phyloP scores from a whole-genome alignment of 495 filamentous ascomycete genomes.

The Amphirosellinia nigrospora region DNA sequence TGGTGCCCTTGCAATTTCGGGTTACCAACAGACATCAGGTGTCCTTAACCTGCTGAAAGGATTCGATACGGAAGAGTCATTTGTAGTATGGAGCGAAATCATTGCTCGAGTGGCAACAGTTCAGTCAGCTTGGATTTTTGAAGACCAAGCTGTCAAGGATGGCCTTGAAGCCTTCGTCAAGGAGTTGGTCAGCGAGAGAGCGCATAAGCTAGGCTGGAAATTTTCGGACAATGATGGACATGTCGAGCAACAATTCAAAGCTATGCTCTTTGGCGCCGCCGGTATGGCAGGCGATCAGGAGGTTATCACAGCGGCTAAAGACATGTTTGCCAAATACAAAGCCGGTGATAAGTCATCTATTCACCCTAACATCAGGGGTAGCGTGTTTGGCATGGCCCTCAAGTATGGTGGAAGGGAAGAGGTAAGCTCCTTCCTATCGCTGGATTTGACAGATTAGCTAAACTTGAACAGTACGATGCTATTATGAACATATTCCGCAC shows the following conservation, averaged over 20 bases:
- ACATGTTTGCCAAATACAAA: constrained; percentile 75
- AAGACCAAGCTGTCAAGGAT: constrained; percentile 72
- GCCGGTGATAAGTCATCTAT: constrained; percentile 71
- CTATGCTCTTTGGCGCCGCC: constrained; percentile 69
- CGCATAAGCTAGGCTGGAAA: constrained; percentile 85
- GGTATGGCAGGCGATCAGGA: constrained; percentile 69
- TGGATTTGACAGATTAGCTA: constrained; percentile 31
- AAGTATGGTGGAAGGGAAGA: constrained; percentile 75
- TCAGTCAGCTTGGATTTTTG: constrained; percentile 87
- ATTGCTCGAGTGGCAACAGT: constrained; percentile 74
- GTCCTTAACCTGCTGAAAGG: constrained; percentile 83
- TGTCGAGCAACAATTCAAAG: constrained; percentile 86
- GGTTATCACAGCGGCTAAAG: constrained; percentile 67
- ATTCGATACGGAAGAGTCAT: constrained; percentile 83
- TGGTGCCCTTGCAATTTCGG: constrained; percentile 85
- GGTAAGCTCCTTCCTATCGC: constrained; percentile 50
- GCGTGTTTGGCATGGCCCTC: constrained; percentile 73
- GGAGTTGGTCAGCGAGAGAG: constrained; percentile 73
- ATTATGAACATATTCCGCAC: constrained; percentile 81
- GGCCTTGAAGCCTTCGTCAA: constrained; percentile 83
- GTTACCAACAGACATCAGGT: constrained; percentile 92
- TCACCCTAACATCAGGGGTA: constrained; percentile 73
- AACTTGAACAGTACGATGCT: constrained; percentile 66
- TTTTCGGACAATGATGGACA: constrained; percentile 85
- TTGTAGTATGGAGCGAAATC: constrained; percentile 95